Percentiles rank a stretch among this genome's conserved stretches.
Evolutionary conservation across 768 basidiomycete genomes (phyloP).

Genomic region (Panaeolus papilionaceus): DNA sequence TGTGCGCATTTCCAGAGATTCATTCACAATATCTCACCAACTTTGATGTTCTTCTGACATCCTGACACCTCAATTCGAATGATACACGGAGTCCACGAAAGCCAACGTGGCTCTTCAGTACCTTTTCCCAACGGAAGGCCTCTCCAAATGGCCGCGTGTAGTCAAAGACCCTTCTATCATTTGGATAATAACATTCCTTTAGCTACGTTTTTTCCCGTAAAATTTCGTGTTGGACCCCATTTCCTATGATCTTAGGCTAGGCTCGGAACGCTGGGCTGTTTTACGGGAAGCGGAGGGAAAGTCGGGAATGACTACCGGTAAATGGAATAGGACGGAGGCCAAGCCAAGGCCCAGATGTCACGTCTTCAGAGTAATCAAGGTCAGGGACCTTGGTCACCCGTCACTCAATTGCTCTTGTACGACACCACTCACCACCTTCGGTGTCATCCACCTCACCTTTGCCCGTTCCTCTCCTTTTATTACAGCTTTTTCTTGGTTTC

Average conservation of each 20-base stretch:
- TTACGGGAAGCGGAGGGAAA: not conserved
- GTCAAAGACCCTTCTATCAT: no score
- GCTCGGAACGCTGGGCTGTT: not conserved
- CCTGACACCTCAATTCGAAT: no score
- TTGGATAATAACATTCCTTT: no score
- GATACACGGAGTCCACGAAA: no score
- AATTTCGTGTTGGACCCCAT: no score
- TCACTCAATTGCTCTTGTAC: constrained; percentile 4
- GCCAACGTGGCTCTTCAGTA: no score
- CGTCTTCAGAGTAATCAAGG: constrained; percentile 6
- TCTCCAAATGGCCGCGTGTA: no score
- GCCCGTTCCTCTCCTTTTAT: not conserved
- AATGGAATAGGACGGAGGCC: not conserved
- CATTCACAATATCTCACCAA: no score
- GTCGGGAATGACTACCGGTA: not conserved
- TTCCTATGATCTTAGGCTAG: not conserved
- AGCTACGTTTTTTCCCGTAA: not conserved
- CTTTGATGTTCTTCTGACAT: no score
- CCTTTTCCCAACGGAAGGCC: no score
- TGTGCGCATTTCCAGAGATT: no score
- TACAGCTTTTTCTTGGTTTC: not conserved
- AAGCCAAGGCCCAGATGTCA: not conserved
- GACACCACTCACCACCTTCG: not conserved
- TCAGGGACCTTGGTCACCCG: not conserved
- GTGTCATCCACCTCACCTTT: constrained; percentile 1